These are phyloP conservation scores for Lactifluus piperatus DNA, from an alignment of 768 basidiomycete species.

Conservation along the genomic window DNA sequence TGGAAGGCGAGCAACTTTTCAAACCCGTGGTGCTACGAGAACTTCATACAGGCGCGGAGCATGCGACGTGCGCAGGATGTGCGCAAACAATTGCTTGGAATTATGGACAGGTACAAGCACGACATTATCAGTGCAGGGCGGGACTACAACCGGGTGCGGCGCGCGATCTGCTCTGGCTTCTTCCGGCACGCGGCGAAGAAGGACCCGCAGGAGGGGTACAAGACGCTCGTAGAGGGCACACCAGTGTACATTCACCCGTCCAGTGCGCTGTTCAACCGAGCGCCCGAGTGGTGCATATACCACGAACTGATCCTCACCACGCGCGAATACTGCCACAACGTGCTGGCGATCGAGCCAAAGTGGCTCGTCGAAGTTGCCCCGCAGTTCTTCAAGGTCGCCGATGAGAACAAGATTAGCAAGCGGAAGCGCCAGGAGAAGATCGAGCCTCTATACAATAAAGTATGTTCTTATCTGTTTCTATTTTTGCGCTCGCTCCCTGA, in stretches of 20 bases:
- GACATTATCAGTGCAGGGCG: conserved; percentile 88
- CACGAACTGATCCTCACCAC: conserved; percentile 95
- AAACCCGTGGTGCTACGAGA: conserved; percentile 99
- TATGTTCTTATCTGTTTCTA: conserved; percentile 18
- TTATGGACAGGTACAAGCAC: conserved; percentile 99
- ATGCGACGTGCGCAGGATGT: conserved; percentile 98
- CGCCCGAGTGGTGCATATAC: conserved; percentile 94
- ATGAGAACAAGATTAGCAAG: conserved; percentile 95
- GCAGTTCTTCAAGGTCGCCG: conserved; percentile 97
- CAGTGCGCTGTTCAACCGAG: conserved; percentile 91
- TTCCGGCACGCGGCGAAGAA: conserved; percentile 99
- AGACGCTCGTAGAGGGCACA: conserved; percentile 95
- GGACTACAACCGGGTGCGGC: conserved; percentile 88
- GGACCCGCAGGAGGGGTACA: conserved; percentile 96
- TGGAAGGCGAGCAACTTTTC: conserved; percentile 97
- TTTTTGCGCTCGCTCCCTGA: not conserved
- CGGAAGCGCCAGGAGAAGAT: conserved; percentile 96
- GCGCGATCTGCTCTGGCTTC: conserved; percentile 94
- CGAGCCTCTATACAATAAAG: conserved; percentile 89
- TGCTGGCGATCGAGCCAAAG: conserved; percentile 94
- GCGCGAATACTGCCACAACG: conserved; percentile 89
- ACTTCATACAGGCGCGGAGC: conserved; percentile 95
- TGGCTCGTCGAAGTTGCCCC: conserved; percentile 98
- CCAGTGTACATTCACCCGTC: conserved; percentile 98
- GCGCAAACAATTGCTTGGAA: conserved; percentile 91